Evolutionary conservation across 129 eudicot species (phyloP).

Genomic region (Erigeron canadensis): DNA sequence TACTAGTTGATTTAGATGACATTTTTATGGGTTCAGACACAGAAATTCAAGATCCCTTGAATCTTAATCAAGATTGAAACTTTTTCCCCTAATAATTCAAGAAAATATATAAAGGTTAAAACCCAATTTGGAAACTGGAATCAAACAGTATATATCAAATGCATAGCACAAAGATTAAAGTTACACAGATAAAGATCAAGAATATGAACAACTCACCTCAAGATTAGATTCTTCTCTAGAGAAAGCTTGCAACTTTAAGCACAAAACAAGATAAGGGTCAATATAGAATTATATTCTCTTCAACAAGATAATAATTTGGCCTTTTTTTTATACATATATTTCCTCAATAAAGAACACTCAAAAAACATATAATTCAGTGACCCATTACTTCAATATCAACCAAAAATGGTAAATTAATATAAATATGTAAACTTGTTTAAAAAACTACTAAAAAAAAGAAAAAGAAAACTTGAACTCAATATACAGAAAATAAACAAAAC

Average conservation of each 20-base stretch:
- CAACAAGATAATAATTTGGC: neutral
- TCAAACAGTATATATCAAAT: conserved; percentile 25
- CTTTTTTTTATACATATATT: neutral
- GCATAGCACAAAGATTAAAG: conserved; percentile 15
- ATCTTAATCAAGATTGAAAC: conserved; percentile 15
- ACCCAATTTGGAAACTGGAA: conserved; percentile 19
- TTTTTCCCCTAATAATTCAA: conserved; percentile 24
- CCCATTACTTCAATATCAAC: neutral
- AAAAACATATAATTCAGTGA: conserved; percentile 20
- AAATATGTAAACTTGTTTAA: neutral
- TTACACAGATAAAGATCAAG: conserved; percentile 22
- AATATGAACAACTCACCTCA: conserved; percentile 29
- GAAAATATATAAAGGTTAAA: conserved; percentile 6
- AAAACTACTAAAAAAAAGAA: too few species aligned
- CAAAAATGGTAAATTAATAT: too few species aligned
- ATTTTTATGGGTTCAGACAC: conserved; percentile 22
- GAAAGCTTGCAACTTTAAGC: conserved; percentile 27
- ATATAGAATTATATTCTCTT: conserved; percentile 30
- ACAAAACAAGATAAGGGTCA: conserved; percentile 29
- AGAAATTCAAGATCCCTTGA: conserved; percentile 21
- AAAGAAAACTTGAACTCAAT: too few species aligned
- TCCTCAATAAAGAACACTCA: conserved; percentile 1
- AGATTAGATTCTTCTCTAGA: conserved; percentile 28
- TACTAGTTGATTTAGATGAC: conserved; percentile 64
- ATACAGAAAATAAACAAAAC: too few species aligned